phyloP scores from a whole-genome alignment of 352 stramenopile species.

The Phytophthora constricta region DNA sequence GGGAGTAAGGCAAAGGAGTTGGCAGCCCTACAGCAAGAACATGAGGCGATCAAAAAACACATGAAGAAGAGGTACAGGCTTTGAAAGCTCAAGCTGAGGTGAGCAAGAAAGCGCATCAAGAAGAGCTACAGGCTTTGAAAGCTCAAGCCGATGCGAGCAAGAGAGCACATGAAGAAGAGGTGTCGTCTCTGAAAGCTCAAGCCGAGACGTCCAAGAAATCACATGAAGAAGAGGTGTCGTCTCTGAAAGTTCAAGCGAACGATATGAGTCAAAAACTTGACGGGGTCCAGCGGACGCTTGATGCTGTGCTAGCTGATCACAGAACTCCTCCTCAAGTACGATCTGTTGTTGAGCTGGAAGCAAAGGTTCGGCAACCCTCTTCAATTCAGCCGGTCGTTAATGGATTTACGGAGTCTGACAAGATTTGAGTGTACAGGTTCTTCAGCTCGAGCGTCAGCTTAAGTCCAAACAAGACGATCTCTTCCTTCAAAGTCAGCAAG shows the following conservation, averaged over 20 bases:
- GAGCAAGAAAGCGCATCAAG: not conserved
- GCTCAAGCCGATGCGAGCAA: not conserved
- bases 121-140: not conserved
- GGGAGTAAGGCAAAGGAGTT: conserved; percentile 4
- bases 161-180: not conserved
- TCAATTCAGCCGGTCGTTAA: not conserved
- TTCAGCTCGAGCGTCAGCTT: conserved; percentile 6
- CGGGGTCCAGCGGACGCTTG: conserved; percentile 12
- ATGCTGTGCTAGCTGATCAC: conserved; percentile 19
- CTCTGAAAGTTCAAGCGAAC: not conserved
- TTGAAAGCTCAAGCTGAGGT: not conserved
- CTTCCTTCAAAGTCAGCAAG: not conserved
- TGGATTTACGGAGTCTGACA: too few relatives aligned
- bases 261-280: conserved; percentile 20
- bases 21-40: conserved; percentile 8
- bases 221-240: conserved; percentile 19
- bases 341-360: conserved; percentile 20
- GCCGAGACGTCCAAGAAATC: not conserved
- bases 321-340: conserved; percentile 21
- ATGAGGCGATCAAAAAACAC: conserved; percentile 12
- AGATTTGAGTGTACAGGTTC: conserved; percentile 12
- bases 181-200: not conserved
- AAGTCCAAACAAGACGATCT: conserved; percentile 11
- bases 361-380: conserved; percentile 14
- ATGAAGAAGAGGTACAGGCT: conserved; percentile 12